A percentile compares a stretch with the other conserved stretches of the same genome.
Evolutionary conservation across 768 basidiomycete species (phyloP).

Genomic region (Xerocomellus amylosporus): DNA sequence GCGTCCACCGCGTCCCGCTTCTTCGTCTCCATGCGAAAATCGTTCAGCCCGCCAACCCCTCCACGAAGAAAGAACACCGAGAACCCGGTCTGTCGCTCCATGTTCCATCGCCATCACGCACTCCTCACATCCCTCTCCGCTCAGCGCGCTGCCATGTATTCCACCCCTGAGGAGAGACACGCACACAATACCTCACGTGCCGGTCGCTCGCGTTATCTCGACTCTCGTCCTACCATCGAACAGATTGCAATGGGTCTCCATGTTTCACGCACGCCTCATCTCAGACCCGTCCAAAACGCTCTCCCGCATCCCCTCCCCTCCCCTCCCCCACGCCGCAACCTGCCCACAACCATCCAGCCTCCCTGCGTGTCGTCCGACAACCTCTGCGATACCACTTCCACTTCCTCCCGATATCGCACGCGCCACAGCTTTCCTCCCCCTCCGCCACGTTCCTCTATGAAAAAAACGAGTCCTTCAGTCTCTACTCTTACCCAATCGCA

Average conservation of each 20-base stretch:
- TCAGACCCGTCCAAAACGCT: constrained; percentile 40
- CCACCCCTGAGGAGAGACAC: constrained; percentile 41
- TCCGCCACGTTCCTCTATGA: constrained; percentile 63
- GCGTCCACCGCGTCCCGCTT: constrained; percentile 28
- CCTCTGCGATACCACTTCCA: constrained; percentile 18
- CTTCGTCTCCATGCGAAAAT: constrained; percentile 30
- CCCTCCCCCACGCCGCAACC: constrained; percentile 12
- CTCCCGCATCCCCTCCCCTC: constrained; percentile 20
- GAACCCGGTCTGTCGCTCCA: constrained; percentile 15
- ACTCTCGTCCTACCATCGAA: constrained; percentile 61
- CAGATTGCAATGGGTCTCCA: constrained; percentile 83
- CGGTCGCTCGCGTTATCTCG: constrained; percentile 37
- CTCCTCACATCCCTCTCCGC: constrained; percentile 7
- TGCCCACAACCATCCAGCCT: constrained; percentile 31
- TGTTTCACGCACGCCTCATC: constrained; percentile 71
- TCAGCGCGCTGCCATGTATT: constrained; percentile 39
- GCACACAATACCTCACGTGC: constrained; percentile 32
- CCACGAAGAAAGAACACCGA: constrained; percentile 21
- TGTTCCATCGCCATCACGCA: background rate
- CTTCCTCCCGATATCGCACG: constrained; percentile 21
- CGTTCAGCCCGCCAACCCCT: constrained; percentile 22
- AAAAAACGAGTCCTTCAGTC: constrained; percentile 41
- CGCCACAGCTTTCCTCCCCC: constrained; percentile 47
- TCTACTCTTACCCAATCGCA: constrained; percentile 23
- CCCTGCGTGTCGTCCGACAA: constrained; percentile 19